A percentile compares a stretch with the other conserved stretches of the same genome.
phyloP scores from a whole-genome alignment of 306 rosid species.

The Quercus ilex region DNA sequence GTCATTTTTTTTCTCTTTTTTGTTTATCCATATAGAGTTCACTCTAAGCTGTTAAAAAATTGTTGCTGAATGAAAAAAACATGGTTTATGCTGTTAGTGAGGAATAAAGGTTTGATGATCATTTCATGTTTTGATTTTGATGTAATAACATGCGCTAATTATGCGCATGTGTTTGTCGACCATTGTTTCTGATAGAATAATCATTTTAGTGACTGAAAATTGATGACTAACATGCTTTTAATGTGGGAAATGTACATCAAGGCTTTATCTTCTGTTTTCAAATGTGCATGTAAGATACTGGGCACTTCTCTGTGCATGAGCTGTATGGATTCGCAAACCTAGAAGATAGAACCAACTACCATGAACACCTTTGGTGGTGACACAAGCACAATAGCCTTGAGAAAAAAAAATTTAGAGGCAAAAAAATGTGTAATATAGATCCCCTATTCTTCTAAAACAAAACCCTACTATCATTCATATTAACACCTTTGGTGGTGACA shows the following conservation, averaged over 20 bases:
- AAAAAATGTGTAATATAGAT: background rate
- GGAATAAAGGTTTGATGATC: background rate
- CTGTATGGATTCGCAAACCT: background rate
- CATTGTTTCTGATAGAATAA: background rate
- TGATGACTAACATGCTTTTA: background rate
- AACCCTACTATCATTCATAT: no score
- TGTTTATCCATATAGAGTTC: background rate
- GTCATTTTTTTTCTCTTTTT: conserved; percentile 4
- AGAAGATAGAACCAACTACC: no score
- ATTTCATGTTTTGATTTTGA: background rate
- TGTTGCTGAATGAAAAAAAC: background rate
- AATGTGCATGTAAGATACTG: background rate
- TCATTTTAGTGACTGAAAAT: background rate
- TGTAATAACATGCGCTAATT: background rate
- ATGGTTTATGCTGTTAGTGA: background rate
- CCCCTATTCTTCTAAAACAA: no score
- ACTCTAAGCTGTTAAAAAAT: background rate
- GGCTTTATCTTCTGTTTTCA: background rate
- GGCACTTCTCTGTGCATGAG: background rate
- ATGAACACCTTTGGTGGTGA: no score
- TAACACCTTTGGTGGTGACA: no score
- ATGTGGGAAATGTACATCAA: background rate
- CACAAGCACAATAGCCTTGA: background rate
- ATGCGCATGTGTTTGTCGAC: background rate
- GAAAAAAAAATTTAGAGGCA: background rate